Evolutionary conservation across 2,329 filamentous ascomycete species (phyloP).

Genomic region (Dryadomyces quercivorus): DNA sequence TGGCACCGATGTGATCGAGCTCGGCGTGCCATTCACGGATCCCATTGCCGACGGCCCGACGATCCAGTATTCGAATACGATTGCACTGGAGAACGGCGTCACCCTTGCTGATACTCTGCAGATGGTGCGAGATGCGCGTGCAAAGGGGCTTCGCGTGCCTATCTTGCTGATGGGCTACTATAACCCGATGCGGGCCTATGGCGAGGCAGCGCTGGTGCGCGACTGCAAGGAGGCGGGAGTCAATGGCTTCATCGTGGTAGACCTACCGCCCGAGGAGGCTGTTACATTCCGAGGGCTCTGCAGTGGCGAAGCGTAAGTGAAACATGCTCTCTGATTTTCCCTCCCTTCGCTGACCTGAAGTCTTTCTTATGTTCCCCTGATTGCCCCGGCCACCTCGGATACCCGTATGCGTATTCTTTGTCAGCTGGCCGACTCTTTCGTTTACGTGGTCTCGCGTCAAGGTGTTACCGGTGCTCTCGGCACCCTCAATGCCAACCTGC

Average conservation of each 20-base stretch:
- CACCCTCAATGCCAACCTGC: conserved; percentile 67
- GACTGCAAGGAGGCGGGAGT: conserved; percentile 77
- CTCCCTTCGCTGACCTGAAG: conserved; percentile 24
- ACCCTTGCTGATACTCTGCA: conserved; percentile 67
- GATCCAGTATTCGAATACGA: conserved; percentile 87
- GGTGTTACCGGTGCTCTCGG: conserved; percentile 89
- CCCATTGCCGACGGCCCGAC: conserved; percentile 96
- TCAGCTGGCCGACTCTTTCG: conserved; percentile 94
- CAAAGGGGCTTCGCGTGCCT: conserved; percentile 65
- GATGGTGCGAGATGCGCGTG: conserved; percentile 72
- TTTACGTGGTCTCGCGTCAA: conserved; percentile 96
- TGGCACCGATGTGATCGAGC: conserved; percentile 88
- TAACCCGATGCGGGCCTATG: conserved; percentile 89
- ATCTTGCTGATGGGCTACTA: conserved; percentile 98
- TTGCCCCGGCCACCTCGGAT: conserved; percentile 87
- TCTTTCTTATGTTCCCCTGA: conserved; percentile 92
- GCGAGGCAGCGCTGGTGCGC: conserved; percentile 75
- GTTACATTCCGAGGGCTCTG: conserved; percentile 82
- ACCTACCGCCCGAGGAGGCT: conserved; percentile 91
- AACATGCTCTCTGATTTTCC: not conserved
- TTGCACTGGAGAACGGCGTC: conserved; percentile 79
- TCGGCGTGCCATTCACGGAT: conserved; percentile 94
- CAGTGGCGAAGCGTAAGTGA: conserved; percentile 52
- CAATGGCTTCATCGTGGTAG: conserved; percentile 95
- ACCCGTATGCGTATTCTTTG: conserved; percentile 90